Conservation (phyloP, 768 basidiomycete genomes). For the Asterophora parasitica region DNA sequence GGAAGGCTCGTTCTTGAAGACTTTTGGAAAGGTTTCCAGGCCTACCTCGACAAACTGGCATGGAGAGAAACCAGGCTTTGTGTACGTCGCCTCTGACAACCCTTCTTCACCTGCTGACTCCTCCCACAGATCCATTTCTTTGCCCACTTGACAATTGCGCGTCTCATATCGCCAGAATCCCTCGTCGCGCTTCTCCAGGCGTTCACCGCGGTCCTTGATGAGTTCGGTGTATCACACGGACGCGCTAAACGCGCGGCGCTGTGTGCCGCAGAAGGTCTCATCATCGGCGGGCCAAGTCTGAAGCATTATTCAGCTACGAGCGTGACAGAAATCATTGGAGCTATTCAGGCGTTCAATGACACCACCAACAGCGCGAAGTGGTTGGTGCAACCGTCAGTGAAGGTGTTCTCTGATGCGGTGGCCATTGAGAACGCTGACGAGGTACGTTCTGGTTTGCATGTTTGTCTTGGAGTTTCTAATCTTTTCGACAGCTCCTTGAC, state of each 20-base stretch:
- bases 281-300: slow-evolving; percentile 68
- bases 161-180: slow-evolving; percentile 70
- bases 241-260: slow-evolving; percentile 77
- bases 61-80: slow-evolving; percentile 90
- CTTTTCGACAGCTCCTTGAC: slow-evolving; percentile 60
- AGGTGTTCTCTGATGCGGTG: slow-evolving; percentile 41
- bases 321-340: slow-evolving; percentile 62
- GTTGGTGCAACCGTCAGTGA: slow-evolving; percentile 59
- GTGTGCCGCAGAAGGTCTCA: slow-evolving; percentile 76
- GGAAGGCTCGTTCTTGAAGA: slow-evolving; percentile 80
- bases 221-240: slow-evolving; percentile 84
- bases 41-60: slow-evolving; percentile 79
- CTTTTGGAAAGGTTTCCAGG: slow-evolving; percentile 87
- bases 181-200: slow-evolving; percentile 79
- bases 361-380: slow-evolving; percentile 52
- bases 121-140: slow-evolving; percentile 81
- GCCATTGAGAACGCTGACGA: slow-evolving; percentile 55
- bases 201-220: slow-evolving; percentile 82
- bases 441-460: slow-evolving; percentile 32
- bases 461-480: not conserved
- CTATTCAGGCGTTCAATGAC: slow-evolving; percentile 69
- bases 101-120: not conserved
- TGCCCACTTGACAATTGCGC: slow-evolving; percentile 76
- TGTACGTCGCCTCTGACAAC: slow-evolving; percentile 43
- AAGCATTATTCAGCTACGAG: slow-evolving; percentile 56